Evolutionary conservation across 2,329 filamentous ascomycete species (phyloP).

Genomic region (Davidsoniella virescens): DNA sequence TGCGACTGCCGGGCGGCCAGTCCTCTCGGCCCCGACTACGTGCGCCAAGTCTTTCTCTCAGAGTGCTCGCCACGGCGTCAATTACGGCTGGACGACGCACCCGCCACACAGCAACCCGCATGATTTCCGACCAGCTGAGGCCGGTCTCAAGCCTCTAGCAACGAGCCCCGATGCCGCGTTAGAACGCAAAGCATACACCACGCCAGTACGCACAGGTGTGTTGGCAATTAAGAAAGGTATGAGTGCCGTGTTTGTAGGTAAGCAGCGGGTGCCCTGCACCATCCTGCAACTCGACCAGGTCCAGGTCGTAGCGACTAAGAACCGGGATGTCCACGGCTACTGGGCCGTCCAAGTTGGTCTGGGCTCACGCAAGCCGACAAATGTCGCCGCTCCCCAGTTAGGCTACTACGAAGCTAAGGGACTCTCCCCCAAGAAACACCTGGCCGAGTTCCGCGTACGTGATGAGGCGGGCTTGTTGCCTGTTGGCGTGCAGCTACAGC

Average conservation of each 20-base stretch:
- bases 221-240: constrained; percentile 90
- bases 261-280: constrained; percentile 68
- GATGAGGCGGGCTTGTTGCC: constrained; percentile 54
- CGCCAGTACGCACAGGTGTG: constrained; percentile 58
- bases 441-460: constrained; percentile 78
- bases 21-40: background rate
- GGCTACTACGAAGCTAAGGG: constrained; percentile 77
- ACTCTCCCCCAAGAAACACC: constrained; percentile 66
- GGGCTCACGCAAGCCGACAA: constrained; percentile 56
- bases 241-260: constrained; percentile 74
- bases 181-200: constrained; percentile 39
- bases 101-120: constrained; percentile 34
- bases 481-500: constrained; percentile 58
- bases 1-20: background rate
- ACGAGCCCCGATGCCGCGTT: constrained; percentile 45
- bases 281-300: constrained; percentile 87
- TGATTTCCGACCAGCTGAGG: constrained; percentile 43
- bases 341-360: constrained; percentile 82
- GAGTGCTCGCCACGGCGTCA: constrained; percentile 32
- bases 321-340: constrained; percentile 66
- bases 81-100: constrained; percentile 45
- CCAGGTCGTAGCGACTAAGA: constrained; percentile 79
- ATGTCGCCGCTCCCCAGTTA: constrained; percentile 66
- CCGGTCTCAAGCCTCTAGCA: constrained; percentile 39
- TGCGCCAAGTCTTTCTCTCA: constrained; percentile 22